A percentile compares a stretch with the other conserved stretches of the same genome.
Evolutionary conservation across 345 rosid species (phyloP).

Genomic region (Corymbia maculata): DNA sequence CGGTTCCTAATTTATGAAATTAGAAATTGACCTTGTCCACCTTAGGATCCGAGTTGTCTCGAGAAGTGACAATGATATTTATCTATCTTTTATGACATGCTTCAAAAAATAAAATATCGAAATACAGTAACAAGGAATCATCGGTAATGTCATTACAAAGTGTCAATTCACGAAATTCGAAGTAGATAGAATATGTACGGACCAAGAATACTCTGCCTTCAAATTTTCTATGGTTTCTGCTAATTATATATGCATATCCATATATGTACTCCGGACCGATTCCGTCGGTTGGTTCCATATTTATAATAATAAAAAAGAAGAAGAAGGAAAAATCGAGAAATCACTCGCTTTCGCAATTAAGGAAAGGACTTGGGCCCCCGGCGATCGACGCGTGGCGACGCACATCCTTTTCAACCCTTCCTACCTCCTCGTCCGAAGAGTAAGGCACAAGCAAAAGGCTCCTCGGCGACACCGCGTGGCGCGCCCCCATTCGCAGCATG

Average conservation of each 20-base stretch:
- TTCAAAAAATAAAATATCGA: not conserved
- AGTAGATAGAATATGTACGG: not conserved
- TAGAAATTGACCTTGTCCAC: not conserved
- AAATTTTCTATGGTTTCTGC: not conserved
- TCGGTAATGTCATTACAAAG: not conserved
- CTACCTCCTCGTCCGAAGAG: too few species aligned
- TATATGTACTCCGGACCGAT: not conserved
- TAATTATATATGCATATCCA: not conserved
- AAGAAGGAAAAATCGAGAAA: not conserved
- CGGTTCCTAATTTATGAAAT: accelerated
- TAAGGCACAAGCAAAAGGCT: not conserved
- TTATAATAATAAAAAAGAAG: too few species aligned
- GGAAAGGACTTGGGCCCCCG: not conserved
- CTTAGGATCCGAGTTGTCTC: not conserved
- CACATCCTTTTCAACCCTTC: not conserved
- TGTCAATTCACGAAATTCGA: not conserved
- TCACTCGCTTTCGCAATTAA: not conserved
- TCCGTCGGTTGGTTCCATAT: not conserved
- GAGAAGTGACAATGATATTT: not conserved
- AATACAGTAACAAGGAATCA: not conserved
- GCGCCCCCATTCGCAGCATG: not conserved
- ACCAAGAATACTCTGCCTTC: not conserved
- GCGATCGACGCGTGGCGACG: not conserved
- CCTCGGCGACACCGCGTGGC: not conserved
- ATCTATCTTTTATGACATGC: not conserved